Base-by-base conservation (phyloP, 139 green algal genomes). In the Chlamydomonas urium region DNA sequence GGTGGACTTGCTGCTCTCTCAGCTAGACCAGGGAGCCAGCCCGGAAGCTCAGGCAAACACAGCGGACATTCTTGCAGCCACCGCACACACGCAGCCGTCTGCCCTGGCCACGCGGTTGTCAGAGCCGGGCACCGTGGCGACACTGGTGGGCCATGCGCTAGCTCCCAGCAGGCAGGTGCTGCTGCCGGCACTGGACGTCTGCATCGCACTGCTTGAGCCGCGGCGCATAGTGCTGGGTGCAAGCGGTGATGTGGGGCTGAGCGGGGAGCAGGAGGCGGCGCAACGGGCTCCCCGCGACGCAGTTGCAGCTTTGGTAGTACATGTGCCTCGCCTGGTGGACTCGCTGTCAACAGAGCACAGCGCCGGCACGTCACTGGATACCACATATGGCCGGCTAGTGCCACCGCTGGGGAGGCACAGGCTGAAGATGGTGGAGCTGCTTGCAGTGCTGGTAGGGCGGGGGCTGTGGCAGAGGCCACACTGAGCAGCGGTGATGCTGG, bases 51-150 rank as follows among this genome's bases (percentile, higher is more conserved):
- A 93, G 63, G 70, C 81, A 50, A 96, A 97, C 58, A 88, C 84
- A 19, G 90, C 89, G 0, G 90, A 96, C 66, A 90, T 97, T 61
- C 79, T 97, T 36, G 86, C 86, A 8, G 85, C 89, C 5, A 87
- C 96, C 23, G 91, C 90, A 2, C 85, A 91, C 63, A 85, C 84
- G 0, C 86, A 90, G 71, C 78, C 80, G 1, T 92, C 83, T 3
- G 83, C 88, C 0, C 83, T 97, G 17, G 88, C 87, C 1, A 58
- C 62, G 8, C 83, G 85, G 50, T 77, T 97, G 21, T 84, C 81
- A 37, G 62, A 77, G 28, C 47, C 71, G 33, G 65, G 79, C 28
- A 78, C 66, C 59, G 75, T 93, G 1, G 56, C 65, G 29, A 29
- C 66, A 23, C 61, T 93, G 32, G 80, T 91, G 65, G 53, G 72